Conservation (phyloP, 2,329 filamentous ascomycete genomes). For the Sarocladium oryzae region DNA sequence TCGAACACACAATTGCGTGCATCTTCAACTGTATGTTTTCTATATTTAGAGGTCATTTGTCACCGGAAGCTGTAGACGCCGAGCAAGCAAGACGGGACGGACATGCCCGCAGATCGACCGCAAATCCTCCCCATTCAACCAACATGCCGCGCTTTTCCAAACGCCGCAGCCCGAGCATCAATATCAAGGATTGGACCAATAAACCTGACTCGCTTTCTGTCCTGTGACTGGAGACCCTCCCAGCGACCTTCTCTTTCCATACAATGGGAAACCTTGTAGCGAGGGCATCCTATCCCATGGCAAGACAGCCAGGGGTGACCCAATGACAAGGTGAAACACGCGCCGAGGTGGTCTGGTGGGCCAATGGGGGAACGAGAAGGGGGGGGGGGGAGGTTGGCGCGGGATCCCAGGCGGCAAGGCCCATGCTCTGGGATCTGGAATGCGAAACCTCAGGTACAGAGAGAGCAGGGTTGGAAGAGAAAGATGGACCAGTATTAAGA, state of each 20-base stretch:
- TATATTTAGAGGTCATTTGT: neutral
- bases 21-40: no score
- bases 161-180: no score
- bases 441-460: neutral
- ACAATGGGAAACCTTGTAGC: no score
- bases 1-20: no score
- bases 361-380: neutral
- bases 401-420: constrained; percentile 2
- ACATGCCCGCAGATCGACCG: neutral
- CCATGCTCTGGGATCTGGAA: constrained; percentile 4
- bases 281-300: no score
- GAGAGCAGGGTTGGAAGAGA: neutral
- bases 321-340: constrained; percentile 2
- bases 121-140: constrained; percentile 3
- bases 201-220: constrained; percentile 1
- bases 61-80: neutral
- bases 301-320: neutral
- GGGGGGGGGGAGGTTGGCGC: neutral
- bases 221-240: no score
- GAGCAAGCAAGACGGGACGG: neutral
- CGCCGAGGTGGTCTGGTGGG: constrained; percentile 2
- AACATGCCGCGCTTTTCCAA: no score
- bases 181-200: no score
- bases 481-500: neutral
- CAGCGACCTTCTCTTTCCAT: no score